These are phyloP conservation scores for Adenanthera pavonina DNA, from an alignment of 306 rosid genomes.

Conservation along the genomic window DNA sequence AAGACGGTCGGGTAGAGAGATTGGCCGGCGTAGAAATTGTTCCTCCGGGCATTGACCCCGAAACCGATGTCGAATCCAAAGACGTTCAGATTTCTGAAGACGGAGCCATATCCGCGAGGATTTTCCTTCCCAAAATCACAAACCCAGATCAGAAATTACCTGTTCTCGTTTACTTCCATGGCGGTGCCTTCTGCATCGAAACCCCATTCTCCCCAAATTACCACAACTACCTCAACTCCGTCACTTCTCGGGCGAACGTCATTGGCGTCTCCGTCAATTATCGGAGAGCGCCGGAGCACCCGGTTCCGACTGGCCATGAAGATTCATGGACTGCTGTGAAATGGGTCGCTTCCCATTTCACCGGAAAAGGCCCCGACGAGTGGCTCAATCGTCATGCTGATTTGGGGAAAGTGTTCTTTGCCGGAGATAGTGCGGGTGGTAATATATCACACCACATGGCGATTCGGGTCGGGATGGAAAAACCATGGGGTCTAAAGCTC, in stretches of 20 bases:
- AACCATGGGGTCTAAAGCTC: conserved; percentile 45
- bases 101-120: conserved; percentile 57
- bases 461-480: conserved; percentile 53
- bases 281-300: conserved; percentile 75
- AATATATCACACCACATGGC: conserved; percentile 64
- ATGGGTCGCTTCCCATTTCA: conserved; percentile 66
- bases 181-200: conserved; percentile 73
- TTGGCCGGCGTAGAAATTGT: conserved; percentile 44
- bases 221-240: conserved; percentile 49
- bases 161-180: conserved; percentile 66
- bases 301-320: conserved; percentile 57
- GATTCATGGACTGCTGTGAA: conserved; percentile 67
- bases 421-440: conserved; percentile 84
- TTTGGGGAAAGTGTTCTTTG: conserved; percentile 51
- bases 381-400: conserved; percentile 65
- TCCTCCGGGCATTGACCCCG: conserved; percentile 54
- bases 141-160: conserved; percentile 59
- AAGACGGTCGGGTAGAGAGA: conserved; percentile 64
- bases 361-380: conserved; percentile 56
- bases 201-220: conserved; percentile 60
- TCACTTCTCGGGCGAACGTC: conserved; percentile 48
- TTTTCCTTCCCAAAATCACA: conserved; percentile 56
- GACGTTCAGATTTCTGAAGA: conserved; percentile 64
- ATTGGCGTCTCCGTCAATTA: conserved; percentile 72
- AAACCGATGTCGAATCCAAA: conserved; percentile 65